Base-by-base conservation (phyloP, 441 rosid genomes). In the Heliophila coronopifolia region DNA sequence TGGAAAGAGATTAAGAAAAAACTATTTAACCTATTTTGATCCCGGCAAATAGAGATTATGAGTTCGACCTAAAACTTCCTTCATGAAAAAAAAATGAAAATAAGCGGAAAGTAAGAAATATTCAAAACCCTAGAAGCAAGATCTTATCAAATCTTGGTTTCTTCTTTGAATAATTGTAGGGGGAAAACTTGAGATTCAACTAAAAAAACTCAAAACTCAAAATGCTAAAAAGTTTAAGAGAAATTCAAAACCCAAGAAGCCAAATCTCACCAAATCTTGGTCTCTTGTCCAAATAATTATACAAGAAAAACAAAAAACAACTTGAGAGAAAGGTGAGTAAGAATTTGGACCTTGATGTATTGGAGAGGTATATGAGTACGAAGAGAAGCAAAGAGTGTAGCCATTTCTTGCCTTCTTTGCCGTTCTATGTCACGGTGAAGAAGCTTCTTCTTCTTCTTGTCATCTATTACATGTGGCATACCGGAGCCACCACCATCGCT, bases 321-420 rank as follows among this genome's bases (percentile, higher is more conserved):
- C 11, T 9, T 19, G 39, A 17, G 28, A 27, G 1, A n/a, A 30
- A 38, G 25, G 13, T 30, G 38, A 38, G 30, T 27, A 31, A 36
- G 32, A 11, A 6, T 58, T 25, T 13, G 56, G 46, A 80, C 96
- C 96, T 76, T 82, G 57, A 84, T 70, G 52, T 73, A 80, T 49
- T 82, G 73, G 16, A 80, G 75, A 65, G 98, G 96, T 36, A 91
- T 79, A 15, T 84, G 69, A 58, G 73, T 65, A 60, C 93, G 78
- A 52, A 91, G 93, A 10, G 84, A 68, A 17, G 77, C 59, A 56
- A 75, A 67, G 49, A 84, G 98, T 44, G 77, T 17, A 24, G 86
- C 61, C 94, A 79, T 84, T 65, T 80, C 94, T 71, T 73, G 84
- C 68, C 98, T 73, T 59, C 94, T 76, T 67, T 72, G 86, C 20